phyloP scores from a whole-genome alignment of 108 stramenopile species.

The Conticribra guillardii region DNA sequence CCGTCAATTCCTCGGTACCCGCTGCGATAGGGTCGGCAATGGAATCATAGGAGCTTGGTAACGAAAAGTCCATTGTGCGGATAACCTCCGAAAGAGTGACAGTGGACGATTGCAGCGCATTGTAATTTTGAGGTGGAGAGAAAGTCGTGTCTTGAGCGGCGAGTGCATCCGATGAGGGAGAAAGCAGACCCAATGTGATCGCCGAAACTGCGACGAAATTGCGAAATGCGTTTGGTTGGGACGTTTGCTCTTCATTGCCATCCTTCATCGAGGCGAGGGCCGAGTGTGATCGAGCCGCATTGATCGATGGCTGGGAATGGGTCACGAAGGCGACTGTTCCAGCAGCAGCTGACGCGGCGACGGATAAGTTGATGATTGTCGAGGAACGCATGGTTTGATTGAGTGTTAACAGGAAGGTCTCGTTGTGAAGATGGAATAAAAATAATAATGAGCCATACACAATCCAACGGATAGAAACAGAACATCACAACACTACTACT shows the following conservation, averaged over 20 bases:
- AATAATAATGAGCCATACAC: no score
- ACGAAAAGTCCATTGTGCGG: slow-evolving; percentile 50
- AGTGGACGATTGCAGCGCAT: slow-evolving; percentile 40
- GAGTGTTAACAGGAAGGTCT: no score
- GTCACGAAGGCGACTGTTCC: neutral
- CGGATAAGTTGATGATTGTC: neutral
- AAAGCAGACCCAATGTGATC: slow-evolving; percentile 25
- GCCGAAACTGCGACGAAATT: slow-evolving; percentile 20
- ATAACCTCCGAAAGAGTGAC: slow-evolving; percentile 38
- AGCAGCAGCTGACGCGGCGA: neutral
- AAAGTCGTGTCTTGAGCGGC: slow-evolving; percentile 20
- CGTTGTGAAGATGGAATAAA: no score
- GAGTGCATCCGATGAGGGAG: slow-evolving; percentile 25
- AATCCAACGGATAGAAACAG: no score
- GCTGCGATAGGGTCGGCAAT: slow-evolving; percentile 36
- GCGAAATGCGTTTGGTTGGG: slow-evolving; percentile 14
- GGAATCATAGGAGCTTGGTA: slow-evolving; percentile 48
- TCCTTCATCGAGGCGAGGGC: neutral
- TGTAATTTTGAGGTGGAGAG: neutral
- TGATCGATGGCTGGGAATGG: neutral
- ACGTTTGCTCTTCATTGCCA: neutral
- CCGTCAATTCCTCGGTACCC: slow-evolving; percentile 38
- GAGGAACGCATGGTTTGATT: no score
- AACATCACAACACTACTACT: no score
- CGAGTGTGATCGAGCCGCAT: neutral